Conservation (phyloP, 371 early-diverging fungal genomes). For the Mortierella sp. region DNA sequence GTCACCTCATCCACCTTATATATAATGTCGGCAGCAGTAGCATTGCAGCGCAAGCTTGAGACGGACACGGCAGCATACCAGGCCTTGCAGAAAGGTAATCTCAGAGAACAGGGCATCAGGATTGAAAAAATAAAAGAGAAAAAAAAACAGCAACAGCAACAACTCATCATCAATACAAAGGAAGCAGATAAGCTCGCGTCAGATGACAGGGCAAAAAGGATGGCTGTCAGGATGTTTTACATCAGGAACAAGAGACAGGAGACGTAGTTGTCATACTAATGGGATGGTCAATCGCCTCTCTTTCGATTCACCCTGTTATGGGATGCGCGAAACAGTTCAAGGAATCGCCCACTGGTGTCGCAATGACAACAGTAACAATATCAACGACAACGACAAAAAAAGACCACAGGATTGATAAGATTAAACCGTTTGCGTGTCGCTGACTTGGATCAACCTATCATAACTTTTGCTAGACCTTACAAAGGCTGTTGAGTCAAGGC, state of each 20-base stretch:
- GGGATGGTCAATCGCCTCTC: too few relatives aligned
- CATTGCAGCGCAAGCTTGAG: constrained; percentile 68
- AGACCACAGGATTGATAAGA: background rate
- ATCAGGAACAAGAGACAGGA: background rate
- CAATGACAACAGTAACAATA: background rate
- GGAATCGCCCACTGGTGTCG: too few relatives aligned
- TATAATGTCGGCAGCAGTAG: constrained; percentile 44
- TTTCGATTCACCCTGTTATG: background rate
- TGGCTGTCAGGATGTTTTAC: background rate
- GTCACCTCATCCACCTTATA: too few relatives aligned
- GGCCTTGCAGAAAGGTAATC: constrained; percentile 67
- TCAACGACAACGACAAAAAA: too few relatives aligned
- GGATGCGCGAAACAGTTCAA: background rate
- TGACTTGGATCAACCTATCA: background rate
- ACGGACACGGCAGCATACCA: constrained; percentile 72
- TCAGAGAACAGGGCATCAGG: background rate
- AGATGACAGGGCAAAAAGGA: background rate
- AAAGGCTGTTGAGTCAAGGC: constrained; percentile 79
- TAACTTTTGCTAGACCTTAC: constrained; percentile 70
- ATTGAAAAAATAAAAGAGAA: background rate
- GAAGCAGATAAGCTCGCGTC: background rate
- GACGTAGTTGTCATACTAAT: too few relatives aligned
- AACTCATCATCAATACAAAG: background rate
- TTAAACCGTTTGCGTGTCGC: too few relatives aligned
- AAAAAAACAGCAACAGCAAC: background rate